Evolutionary conservation across 257 asterid species (phyloP).

Genomic region (Solanum sejunctum): DNA sequence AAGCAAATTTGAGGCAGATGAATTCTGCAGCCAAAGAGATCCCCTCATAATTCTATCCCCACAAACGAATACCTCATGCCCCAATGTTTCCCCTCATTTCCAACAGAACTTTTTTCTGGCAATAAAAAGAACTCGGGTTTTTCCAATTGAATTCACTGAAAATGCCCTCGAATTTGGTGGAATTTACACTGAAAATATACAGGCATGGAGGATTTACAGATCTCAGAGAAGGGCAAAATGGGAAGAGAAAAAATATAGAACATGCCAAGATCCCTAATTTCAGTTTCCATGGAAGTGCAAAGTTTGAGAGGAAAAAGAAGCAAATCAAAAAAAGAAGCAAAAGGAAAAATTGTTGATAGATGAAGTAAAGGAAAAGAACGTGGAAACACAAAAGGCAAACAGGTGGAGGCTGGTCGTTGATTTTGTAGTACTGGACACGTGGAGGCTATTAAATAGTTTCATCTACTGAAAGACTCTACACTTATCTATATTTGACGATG

Average conservation of each 20-base stretch:
- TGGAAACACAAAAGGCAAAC: too few species aligned
- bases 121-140: slow-evolving; percentile 2
- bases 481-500: too few species aligned
- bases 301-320: too few species aligned
- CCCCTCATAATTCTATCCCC: slow-evolving; percentile 19
- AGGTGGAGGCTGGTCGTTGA: too few species aligned
- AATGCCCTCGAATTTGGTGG: slow-evolving; percentile 17
- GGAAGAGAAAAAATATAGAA: slow-evolving; percentile 1
- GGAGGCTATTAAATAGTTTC: too few species aligned
- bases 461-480: too few species aligned
- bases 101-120: background rate
- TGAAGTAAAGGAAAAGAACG: too few species aligned
- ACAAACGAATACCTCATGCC: slow-evolving; percentile 61
- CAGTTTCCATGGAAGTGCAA: too few species aligned
- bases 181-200: background rate
- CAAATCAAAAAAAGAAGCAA: too few species aligned
- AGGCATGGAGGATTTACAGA: slow-evolving; percentile 2
- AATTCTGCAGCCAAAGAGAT: slow-evolving; percentile 38
- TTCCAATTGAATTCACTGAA: slow-evolving; percentile 11
- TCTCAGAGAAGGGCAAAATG: slow-evolving; percentile 22
- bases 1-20: slow-evolving; percentile 23
- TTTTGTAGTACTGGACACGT: too few species aligned
- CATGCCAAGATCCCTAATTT: too few species aligned
- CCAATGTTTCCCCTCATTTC: slow-evolving; percentile 4
- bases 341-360: too few species aligned